Conservation (phyloP, 202 grass and related monocot species). For the Zizania palustris region DNA sequence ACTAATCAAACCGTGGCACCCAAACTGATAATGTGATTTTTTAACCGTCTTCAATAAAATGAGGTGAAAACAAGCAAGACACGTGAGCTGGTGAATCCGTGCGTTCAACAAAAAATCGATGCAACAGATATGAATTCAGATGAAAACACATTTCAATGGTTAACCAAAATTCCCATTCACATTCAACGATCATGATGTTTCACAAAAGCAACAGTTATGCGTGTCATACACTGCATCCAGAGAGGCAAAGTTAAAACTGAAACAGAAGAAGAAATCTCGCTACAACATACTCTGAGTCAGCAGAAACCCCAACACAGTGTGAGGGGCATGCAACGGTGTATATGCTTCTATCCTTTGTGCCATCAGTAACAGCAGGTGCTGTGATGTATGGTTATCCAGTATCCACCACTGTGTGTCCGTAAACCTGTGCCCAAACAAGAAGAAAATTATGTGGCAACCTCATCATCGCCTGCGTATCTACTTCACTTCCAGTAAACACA, state of each 20-base stretch:
- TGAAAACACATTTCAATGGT: background rate
- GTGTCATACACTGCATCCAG: slow-evolving; percentile 23
- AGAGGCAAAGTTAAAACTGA: background rate
- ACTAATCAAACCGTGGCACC: no score
- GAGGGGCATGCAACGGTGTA: slow-evolving; percentile 7
- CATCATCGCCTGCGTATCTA: slow-evolving; percentile 30
- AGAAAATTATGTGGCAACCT: slow-evolving; percentile 16
- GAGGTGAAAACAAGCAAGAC: no score
- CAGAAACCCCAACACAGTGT: slow-evolving; percentile 13
- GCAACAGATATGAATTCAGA: background rate
- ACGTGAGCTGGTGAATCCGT: no score
- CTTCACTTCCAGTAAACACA: slow-evolving; percentile 33
- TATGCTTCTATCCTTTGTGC: slow-evolving; percentile 33
- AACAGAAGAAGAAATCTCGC: background rate
- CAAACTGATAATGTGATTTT: no score
- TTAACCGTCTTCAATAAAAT: no score
- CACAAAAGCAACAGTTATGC: slow-evolving; percentile 14
- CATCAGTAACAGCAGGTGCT: slow-evolving; percentile 23
- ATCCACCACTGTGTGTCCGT: slow-evolving; percentile 31
- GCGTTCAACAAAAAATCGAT: background rate
- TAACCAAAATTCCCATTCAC: slow-evolving; percentile 6
- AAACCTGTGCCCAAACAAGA: slow-evolving; percentile 46
- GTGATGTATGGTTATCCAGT: slow-evolving; percentile 30
- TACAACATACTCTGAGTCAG: slow-evolving; percentile 22
- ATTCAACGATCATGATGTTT: slow-evolving; percentile 20